Base-by-base conservation (phyloP, 1,139 yeast species). In the Diutina pseudorugosa region DNA sequence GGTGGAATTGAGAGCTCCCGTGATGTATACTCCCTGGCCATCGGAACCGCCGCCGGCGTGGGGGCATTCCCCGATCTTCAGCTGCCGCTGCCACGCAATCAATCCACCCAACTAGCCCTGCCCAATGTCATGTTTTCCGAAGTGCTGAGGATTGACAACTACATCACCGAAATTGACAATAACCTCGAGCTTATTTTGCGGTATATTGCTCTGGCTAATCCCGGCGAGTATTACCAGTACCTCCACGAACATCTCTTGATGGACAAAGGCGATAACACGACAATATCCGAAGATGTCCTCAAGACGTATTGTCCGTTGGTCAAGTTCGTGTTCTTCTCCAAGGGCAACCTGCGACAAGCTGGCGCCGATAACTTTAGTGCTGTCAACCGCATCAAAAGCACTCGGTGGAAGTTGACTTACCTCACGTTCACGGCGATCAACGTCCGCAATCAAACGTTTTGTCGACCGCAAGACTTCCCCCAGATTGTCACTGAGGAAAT, bases 131-230 rank as follows among this genome's bases (percentile, higher is more conserved):
- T 43, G 18, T 43, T 21, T 21, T 21, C 47, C 16, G 47, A 43
- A 21, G 47, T 20, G 33, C n/a, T 18, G 21, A n/a, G 8, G 18
- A 27, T 45, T 3, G 49, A 45, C 40, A 27, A 11, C 7, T 45
- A 54, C 47, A 52, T 58, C n/a, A 56, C 56, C 3, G 73, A 73
- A 44, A 76, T 80, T 47, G 84, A 80, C 59, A 57, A 60, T 14
- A 69, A 72, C 63, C 62, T 79, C 61, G 75, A 75, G 60, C 58
- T 70, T 3, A 62, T 77, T 3, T 61, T 80, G 41, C 69, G 79
- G 51, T 82, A 70, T 60, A 59, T 82, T 16, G 76, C 83, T 1
- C 76, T 82, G 1, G 68, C 85, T 1, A 81, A 83, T 60, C 80
- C 85, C 43, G 57, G 57, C 0, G 79, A 76, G 40, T 80, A 74